Base-by-base conservation (phyloP, 139 green algal species). In the Chlorella sp. region DNA sequence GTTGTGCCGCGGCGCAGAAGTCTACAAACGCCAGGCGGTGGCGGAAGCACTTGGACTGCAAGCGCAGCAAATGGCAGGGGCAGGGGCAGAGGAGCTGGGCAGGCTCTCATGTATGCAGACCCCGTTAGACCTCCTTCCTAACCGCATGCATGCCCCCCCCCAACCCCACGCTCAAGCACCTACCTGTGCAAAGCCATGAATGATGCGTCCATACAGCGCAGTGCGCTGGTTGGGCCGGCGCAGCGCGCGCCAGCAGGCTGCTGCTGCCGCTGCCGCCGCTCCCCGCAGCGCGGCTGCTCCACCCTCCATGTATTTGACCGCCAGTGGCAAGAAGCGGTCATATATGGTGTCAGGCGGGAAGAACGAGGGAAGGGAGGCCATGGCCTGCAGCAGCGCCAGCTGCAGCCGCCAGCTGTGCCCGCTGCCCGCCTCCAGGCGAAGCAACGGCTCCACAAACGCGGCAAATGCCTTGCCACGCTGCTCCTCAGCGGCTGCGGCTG, bases 121-220 rank as follows among this genome's bases (percentile, higher is more conserved):
- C n/a, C n/a, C n/a, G n/a, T n/a, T n/a, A n/a, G n/a, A n/a, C n/a
- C n/a, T n/a, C n/a, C n/a, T n/a, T n/a, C n/a, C n/a, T n/a, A n/a
- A n/a, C 44, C 44, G 9, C 44, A 51, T 41, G n/a, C 34, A 51
- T 7, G 20, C 12, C 9, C 9, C 9, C 18, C 36, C 2, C 1
- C 20, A 74, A 7, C 36, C 36, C 12, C 56, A 4, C 1, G 9
- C 30, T 4, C 65, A 26, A 3, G 12, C 65, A 9, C 72, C 69
- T 41, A 89, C 89, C 21, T 87, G 83, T 20, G 82, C 90, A 68
- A 93, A 94, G 20, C 95, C 93, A 1, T 91, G 89, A 0, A 96
- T 78, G 34, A 95, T 76, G 25, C 87, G 83, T 13, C 87, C 64
- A 82, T 92, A 93, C 0, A 93, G 82, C 23, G 94, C 90, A 1